These are phyloP conservation scores for Fonsecaea monophora DNA, from an alignment of 2,329 filamentous ascomycete species.

Conservation along the genomic window DNA sequence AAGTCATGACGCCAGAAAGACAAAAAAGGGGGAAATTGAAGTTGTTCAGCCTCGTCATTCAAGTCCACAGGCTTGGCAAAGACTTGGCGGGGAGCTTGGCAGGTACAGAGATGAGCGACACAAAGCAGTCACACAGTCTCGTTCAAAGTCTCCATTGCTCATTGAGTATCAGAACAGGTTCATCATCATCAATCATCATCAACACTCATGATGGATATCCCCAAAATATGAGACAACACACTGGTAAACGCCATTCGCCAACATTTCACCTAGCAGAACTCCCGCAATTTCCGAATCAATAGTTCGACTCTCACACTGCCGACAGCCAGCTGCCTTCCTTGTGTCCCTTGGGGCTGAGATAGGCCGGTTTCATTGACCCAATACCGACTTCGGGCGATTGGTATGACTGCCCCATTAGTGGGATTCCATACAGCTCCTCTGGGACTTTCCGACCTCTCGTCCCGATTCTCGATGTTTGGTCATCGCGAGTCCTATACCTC, in stretches of 20 bases:
- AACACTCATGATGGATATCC: background rate
- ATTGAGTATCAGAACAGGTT: background rate
- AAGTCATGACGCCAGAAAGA: conserved; percentile 4
- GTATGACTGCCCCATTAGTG: background rate
- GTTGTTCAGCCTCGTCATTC: background rate
- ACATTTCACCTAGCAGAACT: background rate
- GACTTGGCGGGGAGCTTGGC: background rate
- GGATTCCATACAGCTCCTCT: background rate
- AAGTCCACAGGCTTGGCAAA: background rate
- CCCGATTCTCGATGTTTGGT: background rate
- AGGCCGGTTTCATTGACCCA: background rate
- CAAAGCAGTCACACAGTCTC: background rate
- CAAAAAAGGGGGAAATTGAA: background rate
- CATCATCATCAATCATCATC: background rate
- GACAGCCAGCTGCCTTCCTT: background rate
- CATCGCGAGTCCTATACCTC: background rate
- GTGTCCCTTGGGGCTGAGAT: background rate
- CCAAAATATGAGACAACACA: background rate
- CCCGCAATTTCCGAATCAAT: background rate
- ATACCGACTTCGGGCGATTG: background rate
- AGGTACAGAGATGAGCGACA: background rate
- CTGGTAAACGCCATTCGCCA: background rate
- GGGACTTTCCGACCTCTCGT: background rate
- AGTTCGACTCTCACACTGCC: background rate
- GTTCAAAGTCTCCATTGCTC: background rate